Evolutionary conservation across 2,329 filamentous ascomycete genomes (phyloP).

Genomic region (Chaetomium sp.): DNA sequence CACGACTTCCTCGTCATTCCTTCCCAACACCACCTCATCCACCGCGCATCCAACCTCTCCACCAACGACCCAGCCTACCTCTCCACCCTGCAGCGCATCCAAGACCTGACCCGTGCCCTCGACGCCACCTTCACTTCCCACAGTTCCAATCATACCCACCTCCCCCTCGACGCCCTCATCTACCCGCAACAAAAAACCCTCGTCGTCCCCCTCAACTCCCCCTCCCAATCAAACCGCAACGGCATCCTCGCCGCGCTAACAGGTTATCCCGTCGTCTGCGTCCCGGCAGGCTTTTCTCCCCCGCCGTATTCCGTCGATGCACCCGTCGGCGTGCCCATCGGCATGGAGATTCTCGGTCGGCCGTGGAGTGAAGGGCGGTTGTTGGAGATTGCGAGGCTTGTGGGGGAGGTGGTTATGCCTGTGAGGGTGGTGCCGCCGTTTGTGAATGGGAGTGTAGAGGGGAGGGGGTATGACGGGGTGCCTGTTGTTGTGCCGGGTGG

Average conservation of each 20-base stretch:
- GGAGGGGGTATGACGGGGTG: constrained; percentile 35
- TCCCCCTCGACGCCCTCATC: constrained; percentile 52
- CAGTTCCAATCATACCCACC: no score
- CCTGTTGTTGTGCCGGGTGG: constrained; percentile 39
- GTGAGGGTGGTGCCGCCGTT: constrained; percentile 28
- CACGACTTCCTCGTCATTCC: constrained; percentile 53
- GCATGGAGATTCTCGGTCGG: constrained; percentile 56
- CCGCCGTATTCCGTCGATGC: constrained; percentile 42
- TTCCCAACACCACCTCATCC: constrained; percentile 49
- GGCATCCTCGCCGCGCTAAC: constrained; percentile 37
- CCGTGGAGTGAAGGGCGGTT: constrained; percentile 47
- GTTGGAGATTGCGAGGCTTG: constrained; percentile 20
- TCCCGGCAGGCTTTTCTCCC: constrained; percentile 48
- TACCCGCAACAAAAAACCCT: constrained; percentile 61
- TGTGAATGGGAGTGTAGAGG: constrained; percentile 35
- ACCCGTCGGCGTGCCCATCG: constrained; percentile 53
- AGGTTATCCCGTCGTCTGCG: constrained; percentile 36
- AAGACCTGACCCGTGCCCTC: constrained; percentile 45
- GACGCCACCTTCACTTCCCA: constrained; percentile 43
- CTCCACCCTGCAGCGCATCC: constrained; percentile 41
- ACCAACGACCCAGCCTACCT: constrained; percentile 42
- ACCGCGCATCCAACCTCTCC: constrained; percentile 44
- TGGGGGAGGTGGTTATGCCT: constrained; percentile 13
- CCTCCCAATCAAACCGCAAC: constrained; percentile 52
- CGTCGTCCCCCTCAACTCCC: constrained; percentile 50